A percentile compares a stretch with the other conserved stretches of the same genome.
Evolutionary conservation across 495 filamentous ascomycete species (phyloP).

Genomic region (Aspergillus baeticus): DNA sequence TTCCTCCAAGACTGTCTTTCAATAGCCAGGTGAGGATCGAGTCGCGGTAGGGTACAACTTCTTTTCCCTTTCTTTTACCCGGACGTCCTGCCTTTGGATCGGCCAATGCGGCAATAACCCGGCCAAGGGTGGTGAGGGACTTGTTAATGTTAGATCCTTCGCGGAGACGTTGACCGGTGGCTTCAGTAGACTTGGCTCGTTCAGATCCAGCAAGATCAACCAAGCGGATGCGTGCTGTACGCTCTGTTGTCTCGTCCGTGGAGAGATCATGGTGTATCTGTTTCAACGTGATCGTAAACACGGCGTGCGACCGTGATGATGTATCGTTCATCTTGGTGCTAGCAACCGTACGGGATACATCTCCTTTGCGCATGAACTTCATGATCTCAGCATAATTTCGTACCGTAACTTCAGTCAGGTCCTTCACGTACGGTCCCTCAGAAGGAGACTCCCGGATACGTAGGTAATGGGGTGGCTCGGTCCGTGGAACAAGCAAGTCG

Average conservation of each 20-base stretch:
- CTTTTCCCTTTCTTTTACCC: slow-evolving; percentile 55
- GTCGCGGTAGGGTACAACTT: slow-evolving; percentile 89
- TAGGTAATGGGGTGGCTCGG: slow-evolving; percentile 82
- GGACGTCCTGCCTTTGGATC: slow-evolving; percentile 65
- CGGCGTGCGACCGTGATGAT: slow-evolving; percentile 87
- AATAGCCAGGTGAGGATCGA: slow-evolving; percentile 97
- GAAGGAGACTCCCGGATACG: slow-evolving; percentile 95
- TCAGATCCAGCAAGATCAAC: slow-evolving; percentile 96
- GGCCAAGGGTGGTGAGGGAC: slow-evolving; percentile 90
- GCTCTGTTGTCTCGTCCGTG: slow-evolving; percentile 93
- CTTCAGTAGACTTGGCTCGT: slow-evolving; percentile 92
- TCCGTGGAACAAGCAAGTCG: slow-evolving; percentile 79
- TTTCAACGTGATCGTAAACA: slow-evolving; percentile 97
- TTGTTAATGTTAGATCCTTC: slow-evolving; percentile 99
- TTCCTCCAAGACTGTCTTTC: slow-evolving; percentile 92
- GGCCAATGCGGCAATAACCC: slow-evolving; percentile 95
- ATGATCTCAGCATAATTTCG: slow-evolving; percentile 80
- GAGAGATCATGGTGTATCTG: slow-evolving; percentile 94
- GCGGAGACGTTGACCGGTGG: slow-evolving; percentile 82
- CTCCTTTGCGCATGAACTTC: slow-evolving; percentile 85
- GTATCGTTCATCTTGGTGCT: slow-evolving; percentile 99
- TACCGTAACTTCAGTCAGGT: slow-evolving; percentile 88
- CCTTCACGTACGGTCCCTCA: slow-evolving; percentile 97
- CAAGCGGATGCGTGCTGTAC: slow-evolving; percentile 86
- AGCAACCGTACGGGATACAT: slow-evolving; percentile 84